A percentile compares a stretch with the other conserved stretches of the same genome.
These are phyloP conservation scores for Turnera subulata DNA, from an alignment of 345 rosid species.

Conservation along the genomic window DNA sequence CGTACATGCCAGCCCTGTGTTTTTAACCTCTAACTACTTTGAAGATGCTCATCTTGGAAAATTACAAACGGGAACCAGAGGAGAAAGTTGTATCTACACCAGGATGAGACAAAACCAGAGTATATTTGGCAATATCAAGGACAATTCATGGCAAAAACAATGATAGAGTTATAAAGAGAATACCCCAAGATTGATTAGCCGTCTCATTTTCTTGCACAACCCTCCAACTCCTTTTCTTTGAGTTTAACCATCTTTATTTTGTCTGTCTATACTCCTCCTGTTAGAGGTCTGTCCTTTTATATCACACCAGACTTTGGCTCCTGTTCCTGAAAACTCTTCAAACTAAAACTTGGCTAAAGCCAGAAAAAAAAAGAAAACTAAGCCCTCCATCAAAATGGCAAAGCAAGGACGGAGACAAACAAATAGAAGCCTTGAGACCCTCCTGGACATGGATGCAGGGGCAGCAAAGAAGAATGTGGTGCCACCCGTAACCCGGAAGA, in stretches of 20 bases:
- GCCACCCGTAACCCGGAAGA: constrained; percentile 19
- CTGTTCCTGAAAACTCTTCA: not conserved
- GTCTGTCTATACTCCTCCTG: not conserved
- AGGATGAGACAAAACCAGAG: not conserved
- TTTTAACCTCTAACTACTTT: too few species aligned
- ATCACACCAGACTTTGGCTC: not conserved
- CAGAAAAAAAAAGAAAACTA: not conserved
- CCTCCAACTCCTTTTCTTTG: constrained; percentile 1
- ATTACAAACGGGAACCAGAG: too few species aligned
- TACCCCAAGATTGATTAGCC: not conserved
- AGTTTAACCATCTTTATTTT: constrained; percentile 7
- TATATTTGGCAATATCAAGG: constrained; percentile 21
- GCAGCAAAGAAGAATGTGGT: not conserved
- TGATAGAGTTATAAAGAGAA: not conserved
- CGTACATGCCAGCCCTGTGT: too few species aligned
- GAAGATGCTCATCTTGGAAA: too few species aligned
- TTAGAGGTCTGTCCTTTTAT: not conserved
- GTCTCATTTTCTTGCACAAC: not conserved
- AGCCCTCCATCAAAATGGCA: constrained; percentile 15
- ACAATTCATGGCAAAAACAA: constrained; percentile 22
- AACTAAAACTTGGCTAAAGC: not conserved
- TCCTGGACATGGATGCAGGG: constrained; percentile 41
- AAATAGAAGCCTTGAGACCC: constrained; percentile 43
- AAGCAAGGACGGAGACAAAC: constrained; percentile 1
- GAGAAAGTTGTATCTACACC: too few species aligned